phyloP scores from a whole-genome alignment of 1,139 yeast species.

The Candida sanyaensis region DNA sequence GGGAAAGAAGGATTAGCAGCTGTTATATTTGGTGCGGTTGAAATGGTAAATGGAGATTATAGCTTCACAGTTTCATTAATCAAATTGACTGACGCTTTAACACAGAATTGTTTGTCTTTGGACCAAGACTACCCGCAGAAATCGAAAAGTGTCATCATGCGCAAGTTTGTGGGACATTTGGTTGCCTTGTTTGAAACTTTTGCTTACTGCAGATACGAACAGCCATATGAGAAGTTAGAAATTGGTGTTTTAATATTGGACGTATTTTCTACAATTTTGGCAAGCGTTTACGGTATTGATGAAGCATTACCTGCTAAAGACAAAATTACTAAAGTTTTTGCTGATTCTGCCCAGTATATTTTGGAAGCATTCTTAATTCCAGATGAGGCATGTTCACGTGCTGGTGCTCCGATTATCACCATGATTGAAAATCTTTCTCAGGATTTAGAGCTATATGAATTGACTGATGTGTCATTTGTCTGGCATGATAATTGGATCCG shows the following conservation, averaged over 20 bases:
- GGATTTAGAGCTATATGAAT: conserved; percentile 37
- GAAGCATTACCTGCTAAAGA: conserved; percentile 35
- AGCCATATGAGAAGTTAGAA: conserved; percentile 58
- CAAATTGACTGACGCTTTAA: conserved; percentile 54
- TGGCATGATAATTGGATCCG: conserved; percentile 48
- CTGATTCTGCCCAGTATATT: conserved; percentile 51
- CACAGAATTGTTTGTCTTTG: conserved; percentile 51
- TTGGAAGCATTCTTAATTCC: conserved; percentile 59
- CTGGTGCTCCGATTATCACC: conserved; percentile 57
- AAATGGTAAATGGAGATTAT: conserved; percentile 68
- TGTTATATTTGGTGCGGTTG: conserved; percentile 69
- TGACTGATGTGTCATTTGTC: conserved; percentile 43
- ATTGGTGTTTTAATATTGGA: conserved; percentile 61
- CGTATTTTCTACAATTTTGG: conserved; percentile 57
- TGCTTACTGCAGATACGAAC: conserved; percentile 64
- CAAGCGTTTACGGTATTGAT: conserved; percentile 60
- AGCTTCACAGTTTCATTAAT: conserved; percentile 62
- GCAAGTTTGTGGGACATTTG: conserved; percentile 57
- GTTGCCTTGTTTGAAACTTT: conserved; percentile 75
- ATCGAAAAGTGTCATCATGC: conserved; percentile 56
- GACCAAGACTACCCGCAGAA: conserved; percentile 39
- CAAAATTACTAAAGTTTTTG: conserved; percentile 52
- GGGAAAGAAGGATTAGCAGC: conserved; percentile 72
- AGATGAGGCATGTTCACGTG: conserved; percentile 50
- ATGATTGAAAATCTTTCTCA: conserved; percentile 51